phyloP scores from a whole-genome alignment of 2,329 filamentous ascomycete genomes.

The Biscogniauxia marginata region DNA sequence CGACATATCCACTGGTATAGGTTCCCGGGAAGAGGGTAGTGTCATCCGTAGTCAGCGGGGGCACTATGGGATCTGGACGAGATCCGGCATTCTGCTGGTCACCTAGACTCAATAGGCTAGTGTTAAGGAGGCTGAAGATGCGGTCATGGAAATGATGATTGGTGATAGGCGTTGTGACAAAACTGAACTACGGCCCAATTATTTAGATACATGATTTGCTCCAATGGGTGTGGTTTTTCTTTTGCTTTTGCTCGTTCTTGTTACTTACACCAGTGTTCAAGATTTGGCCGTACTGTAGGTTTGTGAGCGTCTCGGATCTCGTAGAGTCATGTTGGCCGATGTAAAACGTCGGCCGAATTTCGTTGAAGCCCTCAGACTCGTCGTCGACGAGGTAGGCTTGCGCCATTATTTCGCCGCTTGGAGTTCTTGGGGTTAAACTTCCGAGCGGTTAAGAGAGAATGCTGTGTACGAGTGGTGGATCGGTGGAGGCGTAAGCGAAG shows the following conservation, averaged over 20 bases:
- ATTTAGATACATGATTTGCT: background rate
- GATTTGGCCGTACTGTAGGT: conserved; percentile 64
- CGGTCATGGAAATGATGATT: conserved; percentile 69
- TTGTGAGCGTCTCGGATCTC: conserved; percentile 58
- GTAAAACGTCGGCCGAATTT: conserved; percentile 56
- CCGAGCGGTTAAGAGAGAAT: background rate
- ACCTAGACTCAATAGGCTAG: conserved; percentile 50
- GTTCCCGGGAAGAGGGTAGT: conserved; percentile 69
- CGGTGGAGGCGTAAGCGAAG: background rate
- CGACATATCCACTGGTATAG: conserved; percentile 71
- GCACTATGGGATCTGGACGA: conserved; percentile 56
- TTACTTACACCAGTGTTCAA: conserved; percentile 66
- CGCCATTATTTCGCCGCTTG: conserved; percentile 21
- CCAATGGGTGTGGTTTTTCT: conserved; percentile 7
- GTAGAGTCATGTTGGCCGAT: conserved; percentile 73
- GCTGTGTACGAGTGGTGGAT: background rate
- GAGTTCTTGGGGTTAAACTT: conserved; percentile 1
- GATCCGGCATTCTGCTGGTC: conserved; percentile 45
- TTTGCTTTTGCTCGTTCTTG: conserved; percentile 12
- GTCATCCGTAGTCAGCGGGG: conserved; percentile 75
- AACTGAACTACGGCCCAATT: conserved; percentile 61
- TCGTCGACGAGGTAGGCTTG: conserved; percentile 15
- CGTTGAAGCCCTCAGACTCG: conserved; percentile 45
- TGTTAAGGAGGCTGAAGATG: conserved; percentile 60
- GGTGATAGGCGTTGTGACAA: conserved; percentile 76